Percentiles rank a stretch among this genome's conserved stretches.
Evolutionary conservation across 2,329 filamentous ascomycete genomes (phyloP).

Genomic region (Stagonosporopsis vannaccii): DNA sequence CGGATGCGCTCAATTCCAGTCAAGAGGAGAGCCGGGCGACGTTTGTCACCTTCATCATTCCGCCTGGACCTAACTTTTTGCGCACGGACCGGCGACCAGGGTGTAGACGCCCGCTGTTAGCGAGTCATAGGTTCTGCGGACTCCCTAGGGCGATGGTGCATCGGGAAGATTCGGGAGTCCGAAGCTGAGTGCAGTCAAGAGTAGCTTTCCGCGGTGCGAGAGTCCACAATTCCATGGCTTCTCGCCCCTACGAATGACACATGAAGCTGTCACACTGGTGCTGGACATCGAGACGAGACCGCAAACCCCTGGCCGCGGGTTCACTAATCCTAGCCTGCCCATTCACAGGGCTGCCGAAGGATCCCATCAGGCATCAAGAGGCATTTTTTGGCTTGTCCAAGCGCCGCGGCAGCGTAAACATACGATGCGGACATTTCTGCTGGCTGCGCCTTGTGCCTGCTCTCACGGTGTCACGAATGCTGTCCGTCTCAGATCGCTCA

Average conservation of each 20-base stretch:
- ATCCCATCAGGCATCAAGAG: constrained; percentile 21
- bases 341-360: constrained; percentile 20
- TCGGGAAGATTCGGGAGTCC: constrained; percentile 15
- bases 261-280: constrained; percentile 11
- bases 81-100: constrained; percentile 10
- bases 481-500: constrained; percentile 2
- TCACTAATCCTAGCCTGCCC: constrained; percentile 8
- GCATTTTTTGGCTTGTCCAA: constrained; percentile 17
- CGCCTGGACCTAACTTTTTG: constrained; percentile 16
- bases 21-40: constrained; percentile 17
- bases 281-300: constrained; percentile 18
- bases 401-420: constrained; percentile 15
- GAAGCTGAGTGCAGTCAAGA: constrained; percentile 1
- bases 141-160: constrained; percentile 13
- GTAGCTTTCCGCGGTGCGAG: constrained; percentile 1
- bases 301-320: constrained; percentile 16
- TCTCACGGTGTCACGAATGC: constrained; percentile 2
- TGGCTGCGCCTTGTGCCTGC: constrained; percentile 8
- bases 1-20: constrained; percentile 28
- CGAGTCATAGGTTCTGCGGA: constrained; percentile 18
- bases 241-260: constrained; percentile 22
- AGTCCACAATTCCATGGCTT: constrained; percentile 21
- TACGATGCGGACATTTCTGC: constrained; percentile 15
- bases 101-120: constrained; percentile 10
- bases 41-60: constrained; percentile 17